Conservation (phyloP, 116 monocot genomes). For the Trichopus zeylanicus region DNA sequence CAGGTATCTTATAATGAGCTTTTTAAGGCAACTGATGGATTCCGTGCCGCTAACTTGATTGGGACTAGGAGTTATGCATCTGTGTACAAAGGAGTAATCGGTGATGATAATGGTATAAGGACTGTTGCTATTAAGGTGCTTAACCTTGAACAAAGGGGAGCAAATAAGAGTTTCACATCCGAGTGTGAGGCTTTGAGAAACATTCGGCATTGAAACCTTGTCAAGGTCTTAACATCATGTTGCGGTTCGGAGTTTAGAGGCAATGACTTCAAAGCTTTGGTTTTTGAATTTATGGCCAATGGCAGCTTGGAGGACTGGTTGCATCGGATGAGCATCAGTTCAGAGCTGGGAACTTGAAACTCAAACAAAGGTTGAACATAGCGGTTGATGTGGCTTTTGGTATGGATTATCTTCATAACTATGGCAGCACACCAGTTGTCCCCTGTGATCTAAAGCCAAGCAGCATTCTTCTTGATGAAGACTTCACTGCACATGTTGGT, state of each 20-base stretch:
- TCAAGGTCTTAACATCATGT: conserved; percentile 1
- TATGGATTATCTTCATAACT: conserved; percentile 21
- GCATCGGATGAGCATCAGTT: too few relatives aligned
- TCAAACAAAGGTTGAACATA: too few relatives aligned
- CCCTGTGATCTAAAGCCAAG: conserved; percentile 20
- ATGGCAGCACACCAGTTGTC: background rate
- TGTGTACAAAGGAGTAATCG: background rate
- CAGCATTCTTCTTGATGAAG: conserved; percentile 11
- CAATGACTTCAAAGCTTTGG: too few relatives aligned
- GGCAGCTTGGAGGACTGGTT: too few relatives aligned
- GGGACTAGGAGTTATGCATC: background rate
- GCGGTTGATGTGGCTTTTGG: conserved; percentile 15
- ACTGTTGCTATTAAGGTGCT: background rate
- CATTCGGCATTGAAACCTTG: too few relatives aligned
- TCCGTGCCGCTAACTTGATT: background rate
- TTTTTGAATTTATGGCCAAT: conserved; percentile 14
- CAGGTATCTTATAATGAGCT: too few relatives aligned
- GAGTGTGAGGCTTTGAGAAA: background rate
- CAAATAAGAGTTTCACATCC: background rate
- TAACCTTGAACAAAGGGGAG: background rate
- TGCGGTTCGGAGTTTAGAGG: background rate
- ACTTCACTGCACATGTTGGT: conserved; percentile 6
- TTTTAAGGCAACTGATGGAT: background rate
- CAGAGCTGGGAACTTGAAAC: too few relatives aligned
- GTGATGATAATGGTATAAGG: background rate